Percentiles rank a stretch among this genome's conserved stretches.
phyloP scores from a whole-genome alignment of 129 eudicot species.

The Flaveria sonorensis region DNA sequence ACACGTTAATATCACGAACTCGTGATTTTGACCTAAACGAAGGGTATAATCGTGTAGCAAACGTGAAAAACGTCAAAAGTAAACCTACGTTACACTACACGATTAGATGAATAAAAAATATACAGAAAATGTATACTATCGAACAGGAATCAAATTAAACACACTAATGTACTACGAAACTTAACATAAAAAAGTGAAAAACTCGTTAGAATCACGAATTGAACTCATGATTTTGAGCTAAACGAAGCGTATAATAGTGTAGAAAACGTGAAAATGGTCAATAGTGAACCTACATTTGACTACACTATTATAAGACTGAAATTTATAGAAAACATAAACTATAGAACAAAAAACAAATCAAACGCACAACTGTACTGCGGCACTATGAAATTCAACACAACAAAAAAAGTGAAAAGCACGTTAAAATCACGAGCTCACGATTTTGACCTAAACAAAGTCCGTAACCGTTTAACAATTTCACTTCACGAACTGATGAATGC shows the following conservation, averaged over 20 bases:
- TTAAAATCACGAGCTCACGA: not conserved
- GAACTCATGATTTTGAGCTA: not conserved
- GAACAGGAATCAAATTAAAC: not conserved
- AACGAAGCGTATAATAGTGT: not conserved
- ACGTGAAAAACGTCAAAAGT: not conserved
- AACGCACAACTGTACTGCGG: not conserved
- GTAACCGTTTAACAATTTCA: not conserved
- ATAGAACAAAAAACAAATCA: not conserved
- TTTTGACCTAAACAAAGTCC: not conserved
- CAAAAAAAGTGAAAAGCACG: not conserved
- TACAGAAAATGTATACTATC: too few species aligned
- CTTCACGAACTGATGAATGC: too few species aligned
- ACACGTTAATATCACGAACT: not conserved
- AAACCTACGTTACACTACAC: not conserved
- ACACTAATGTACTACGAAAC: not conserved
- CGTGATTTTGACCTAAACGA: not conserved
- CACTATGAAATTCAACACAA: not conserved
- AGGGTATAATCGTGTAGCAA: not conserved
- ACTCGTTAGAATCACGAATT: not conserved
- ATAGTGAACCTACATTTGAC: not conserved
- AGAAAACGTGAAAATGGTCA: not conserved
- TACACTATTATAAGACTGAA: not conserved
- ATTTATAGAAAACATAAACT: too few species aligned
- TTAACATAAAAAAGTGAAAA: not conserved
- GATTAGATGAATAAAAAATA: not conserved